Evolutionary conservation across 495 filamentous ascomycete genomes (phyloP).

Genomic region (Podospora fimiseda): DNA sequence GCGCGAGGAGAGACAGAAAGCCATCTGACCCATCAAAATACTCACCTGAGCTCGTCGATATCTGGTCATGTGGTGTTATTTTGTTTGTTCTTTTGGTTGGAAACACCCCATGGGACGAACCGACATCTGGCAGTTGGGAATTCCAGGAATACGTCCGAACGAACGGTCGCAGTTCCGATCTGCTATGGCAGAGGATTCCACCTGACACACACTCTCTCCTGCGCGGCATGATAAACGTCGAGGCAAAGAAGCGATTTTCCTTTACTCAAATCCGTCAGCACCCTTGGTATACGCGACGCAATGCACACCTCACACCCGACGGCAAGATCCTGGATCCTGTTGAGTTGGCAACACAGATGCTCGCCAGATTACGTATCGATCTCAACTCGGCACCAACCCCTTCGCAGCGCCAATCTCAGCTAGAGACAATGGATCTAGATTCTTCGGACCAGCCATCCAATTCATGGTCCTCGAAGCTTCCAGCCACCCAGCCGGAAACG

Average conservation of each 20-base stretch:
- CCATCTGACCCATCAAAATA: conserved; percentile 60
- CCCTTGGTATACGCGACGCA: conserved; percentile 88
- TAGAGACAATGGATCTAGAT: conserved; percentile 57
- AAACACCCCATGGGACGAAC: conserved; percentile 97
- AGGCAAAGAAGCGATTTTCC: conserved; percentile 69
- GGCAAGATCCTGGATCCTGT: conserved; percentile 76
- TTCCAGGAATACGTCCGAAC: conserved; percentile 78
- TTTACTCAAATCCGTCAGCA: conserved; percentile 84
- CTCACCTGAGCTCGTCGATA: conserved; percentile 75
- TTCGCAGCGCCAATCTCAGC: conserved; percentile 32
- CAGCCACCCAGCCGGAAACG: conserved; percentile 77
- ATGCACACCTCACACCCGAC: conserved; percentile 64
- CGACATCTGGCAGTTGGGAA: conserved; percentile 71
- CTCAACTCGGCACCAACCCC: conserved; percentile 63
- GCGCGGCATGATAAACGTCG: conserved; percentile 86
- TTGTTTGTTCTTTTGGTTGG: conserved; percentile 91
- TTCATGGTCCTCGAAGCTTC: conserved; percentile 25
- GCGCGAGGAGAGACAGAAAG: conserved; percentile 37
- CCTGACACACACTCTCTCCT: conserved; percentile 75
- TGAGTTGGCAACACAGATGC: conserved; percentile 82
- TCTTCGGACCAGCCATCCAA: conserved; percentile 23
- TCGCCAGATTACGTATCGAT: conserved; percentile 87
- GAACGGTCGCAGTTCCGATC: conserved; percentile 71
- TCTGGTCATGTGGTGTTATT: conserved; percentile 96
- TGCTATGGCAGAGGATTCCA: conserved; percentile 79